These are phyloP conservation scores for Vitis hybrid DNA, from an alignment of 177 flowering plant genomes.

Conservation along the genomic window DNA sequence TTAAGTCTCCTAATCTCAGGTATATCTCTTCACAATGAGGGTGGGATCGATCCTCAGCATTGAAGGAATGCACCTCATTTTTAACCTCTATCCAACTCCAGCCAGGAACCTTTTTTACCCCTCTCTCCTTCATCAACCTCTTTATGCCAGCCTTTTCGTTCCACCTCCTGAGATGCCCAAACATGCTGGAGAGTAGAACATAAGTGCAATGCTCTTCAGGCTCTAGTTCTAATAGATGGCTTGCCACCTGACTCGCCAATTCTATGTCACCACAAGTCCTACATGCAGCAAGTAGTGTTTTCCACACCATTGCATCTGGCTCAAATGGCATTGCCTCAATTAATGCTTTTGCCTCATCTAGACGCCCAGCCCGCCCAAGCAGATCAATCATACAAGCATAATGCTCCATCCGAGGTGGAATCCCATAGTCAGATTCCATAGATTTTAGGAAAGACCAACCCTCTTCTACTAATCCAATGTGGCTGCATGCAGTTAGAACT, in stretches of 20 bases:
- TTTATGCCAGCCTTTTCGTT: conserved; percentile 63
- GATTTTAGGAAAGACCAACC: conserved; percentile 44
- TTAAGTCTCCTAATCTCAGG: conserved; percentile 32
- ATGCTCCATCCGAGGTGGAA: conserved; percentile 79
- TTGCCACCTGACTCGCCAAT: conserved; percentile 57
- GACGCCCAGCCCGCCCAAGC: conserved; percentile 71
- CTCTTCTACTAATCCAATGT: conserved; percentile 67
- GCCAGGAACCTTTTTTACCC: conserved; percentile 83
- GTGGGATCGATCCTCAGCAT: conserved; percentile 71
- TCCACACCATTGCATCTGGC: conserved; percentile 80
- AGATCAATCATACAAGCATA: conserved; percentile 86
- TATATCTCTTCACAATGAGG: conserved; percentile 50
- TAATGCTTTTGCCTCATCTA: conserved; percentile 61
- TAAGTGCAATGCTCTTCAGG: conserved; percentile 85
- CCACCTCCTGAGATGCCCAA: conserved; percentile 64
- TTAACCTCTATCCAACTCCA: conserved; percentile 92
- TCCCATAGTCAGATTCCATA: conserved; percentile 66
- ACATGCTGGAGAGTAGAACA: conserved; percentile 71
- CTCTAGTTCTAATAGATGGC: conserved; percentile 50
- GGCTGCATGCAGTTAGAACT: conserved; percentile 83
- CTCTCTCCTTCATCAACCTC: conserved; percentile 75
- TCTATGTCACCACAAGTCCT: conserved; percentile 67
- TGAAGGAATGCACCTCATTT: conserved; percentile 66
- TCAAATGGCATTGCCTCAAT: conserved; percentile 76
- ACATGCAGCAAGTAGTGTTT: conserved; percentile 81